Evolutionary conservation across 257 asterid genomes (phyloP).

Genomic region (Przewalskia tangutica): DNA sequence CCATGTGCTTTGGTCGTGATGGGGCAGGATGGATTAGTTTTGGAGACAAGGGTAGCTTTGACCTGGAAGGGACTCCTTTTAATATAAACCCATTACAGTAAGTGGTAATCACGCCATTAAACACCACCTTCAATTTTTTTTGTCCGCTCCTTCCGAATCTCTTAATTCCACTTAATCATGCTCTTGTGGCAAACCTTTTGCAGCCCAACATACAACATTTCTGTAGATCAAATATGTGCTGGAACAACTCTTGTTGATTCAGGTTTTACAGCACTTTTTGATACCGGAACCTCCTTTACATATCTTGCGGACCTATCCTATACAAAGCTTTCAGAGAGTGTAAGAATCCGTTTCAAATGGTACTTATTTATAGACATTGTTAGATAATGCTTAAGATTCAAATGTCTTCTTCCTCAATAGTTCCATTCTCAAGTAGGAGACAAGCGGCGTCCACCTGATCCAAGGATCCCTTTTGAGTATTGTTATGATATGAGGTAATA

Average conservation of each 20-base stretch:
- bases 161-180: conserved; percentile 4
- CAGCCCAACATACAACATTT: conserved; percentile 62
- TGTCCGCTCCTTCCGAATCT: not conserved
- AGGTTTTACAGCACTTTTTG: conserved; percentile 61
- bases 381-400: conserved; percentile 7
- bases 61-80: conserved; percentile 74
- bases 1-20: conserved; percentile 80
- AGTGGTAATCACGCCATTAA: conserved; percentile 19
- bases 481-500: conserved; percentile 73
- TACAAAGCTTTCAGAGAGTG: conserved; percentile 47
- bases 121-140: not conserved
- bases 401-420: conserved; percentile 24
- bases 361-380: not conserved
- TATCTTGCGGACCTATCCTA: conserved; percentile 63
- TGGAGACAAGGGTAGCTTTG: conserved; percentile 81
- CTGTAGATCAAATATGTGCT: conserved; percentile 52
- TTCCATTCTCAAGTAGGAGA: conserved; percentile 50
- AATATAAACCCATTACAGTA: conserved; percentile 47
- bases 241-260: conserved; percentile 44
- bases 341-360: conserved; percentile 26
- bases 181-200: conserved; percentile 10
- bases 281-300: conserved; percentile 85
- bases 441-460: conserved; percentile 44
- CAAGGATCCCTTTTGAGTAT: conserved; percentile 70
- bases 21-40: conserved; percentile 64